Evolutionary conservation across 306 rosid species (phyloP).

Genomic region (Senna siamea): DNA sequence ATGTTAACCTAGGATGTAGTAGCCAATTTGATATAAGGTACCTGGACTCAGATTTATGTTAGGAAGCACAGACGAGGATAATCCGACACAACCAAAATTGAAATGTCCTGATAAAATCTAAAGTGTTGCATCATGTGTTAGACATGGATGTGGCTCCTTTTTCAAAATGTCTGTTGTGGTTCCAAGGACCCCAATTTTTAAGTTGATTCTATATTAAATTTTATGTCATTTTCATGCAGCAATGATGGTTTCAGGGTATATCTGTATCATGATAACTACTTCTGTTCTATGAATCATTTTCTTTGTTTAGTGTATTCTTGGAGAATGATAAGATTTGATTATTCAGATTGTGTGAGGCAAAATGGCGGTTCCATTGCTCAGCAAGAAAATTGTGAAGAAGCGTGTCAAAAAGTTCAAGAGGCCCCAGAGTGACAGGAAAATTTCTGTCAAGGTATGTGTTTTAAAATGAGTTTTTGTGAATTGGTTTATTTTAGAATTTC

Average conservation of each 20-base stretch:
- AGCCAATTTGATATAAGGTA: no score
- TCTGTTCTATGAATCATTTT: neutral
- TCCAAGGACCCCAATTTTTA: no score
- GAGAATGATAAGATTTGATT: neutral
- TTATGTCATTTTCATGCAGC: neutral
- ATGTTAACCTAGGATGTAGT: no score
- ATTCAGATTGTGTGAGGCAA: constrained; percentile 33
- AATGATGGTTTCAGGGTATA: neutral
- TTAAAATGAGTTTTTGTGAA: neutral
- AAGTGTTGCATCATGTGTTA: no score
- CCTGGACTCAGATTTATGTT: no score
- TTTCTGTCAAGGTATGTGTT: constrained; percentile 58
- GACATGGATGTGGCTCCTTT: no score
- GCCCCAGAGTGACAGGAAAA: constrained; percentile 67
- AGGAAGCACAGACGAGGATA: no score
- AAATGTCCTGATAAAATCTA: no score
- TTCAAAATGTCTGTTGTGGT: no score
- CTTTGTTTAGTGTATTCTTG: neutral
- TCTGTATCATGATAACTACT: neutral
- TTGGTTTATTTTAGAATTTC: neutral
- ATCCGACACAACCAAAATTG: no score
- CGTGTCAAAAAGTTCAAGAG: constrained; percentile 63
- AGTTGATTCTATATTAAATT: no score
- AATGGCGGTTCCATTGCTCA: constrained; percentile 70
- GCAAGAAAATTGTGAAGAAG: constrained; percentile 72